phyloP scores from a whole-genome alignment of 768 basidiomycete species.

The Peribolospora kevripleyi region DNA sequence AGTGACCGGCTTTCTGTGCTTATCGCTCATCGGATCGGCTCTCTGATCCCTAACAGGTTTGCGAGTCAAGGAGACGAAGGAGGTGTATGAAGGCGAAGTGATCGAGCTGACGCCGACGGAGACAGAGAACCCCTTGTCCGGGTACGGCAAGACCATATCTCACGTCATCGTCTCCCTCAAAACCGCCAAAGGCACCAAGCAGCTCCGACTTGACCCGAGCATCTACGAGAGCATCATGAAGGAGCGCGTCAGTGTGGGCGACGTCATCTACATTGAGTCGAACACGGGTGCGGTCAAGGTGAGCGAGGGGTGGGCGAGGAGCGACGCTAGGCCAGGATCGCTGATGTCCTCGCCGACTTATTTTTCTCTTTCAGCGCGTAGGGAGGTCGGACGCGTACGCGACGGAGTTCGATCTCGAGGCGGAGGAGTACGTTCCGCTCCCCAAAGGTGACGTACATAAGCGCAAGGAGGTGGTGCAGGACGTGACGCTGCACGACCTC shows the following conservation, averaged over 20 bases:
- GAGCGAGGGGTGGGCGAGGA: slow-evolving; percentile 7
- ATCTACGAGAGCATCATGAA: slow-evolving; percentile 95
- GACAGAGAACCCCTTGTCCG: slow-evolving; percentile 86
- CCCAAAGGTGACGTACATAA: slow-evolving; percentile 96
- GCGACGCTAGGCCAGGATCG: neutral
- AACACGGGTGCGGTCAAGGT: slow-evolving; percentile 91
- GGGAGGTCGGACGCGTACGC: slow-evolving; percentile 94
- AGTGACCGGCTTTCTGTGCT: neutral
- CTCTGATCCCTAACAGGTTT: slow-evolving; percentile 32
- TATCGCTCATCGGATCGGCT: neutral
- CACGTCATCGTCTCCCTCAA: slow-evolving; percentile 91
- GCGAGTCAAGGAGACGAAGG: slow-evolving; percentile 96
- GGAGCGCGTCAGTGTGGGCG: slow-evolving; percentile 87
- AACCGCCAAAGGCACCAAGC: slow-evolving; percentile 80
- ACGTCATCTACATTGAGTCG: slow-evolving; percentile 84
- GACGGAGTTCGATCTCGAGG: slow-evolving; percentile 88
- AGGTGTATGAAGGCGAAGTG: slow-evolving; percentile 95
- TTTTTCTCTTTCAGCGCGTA: slow-evolving; percentile 38
- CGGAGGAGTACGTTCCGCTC: slow-evolving; percentile 90
- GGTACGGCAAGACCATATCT: slow-evolving; percentile 96
- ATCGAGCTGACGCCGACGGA: slow-evolving; percentile 91
- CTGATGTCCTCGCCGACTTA: neutral
- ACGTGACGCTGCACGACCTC: slow-evolving; percentile 79
- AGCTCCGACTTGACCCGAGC: slow-evolving; percentile 72
- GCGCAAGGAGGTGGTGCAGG: slow-evolving; percentile 81